A percentile compares a stretch with the other conserved stretches of the same genome.
These are phyloP conservation scores for Coelastrella sp. DNA, from an alignment of 139 green algal species.

Conservation along the genomic window DNA sequence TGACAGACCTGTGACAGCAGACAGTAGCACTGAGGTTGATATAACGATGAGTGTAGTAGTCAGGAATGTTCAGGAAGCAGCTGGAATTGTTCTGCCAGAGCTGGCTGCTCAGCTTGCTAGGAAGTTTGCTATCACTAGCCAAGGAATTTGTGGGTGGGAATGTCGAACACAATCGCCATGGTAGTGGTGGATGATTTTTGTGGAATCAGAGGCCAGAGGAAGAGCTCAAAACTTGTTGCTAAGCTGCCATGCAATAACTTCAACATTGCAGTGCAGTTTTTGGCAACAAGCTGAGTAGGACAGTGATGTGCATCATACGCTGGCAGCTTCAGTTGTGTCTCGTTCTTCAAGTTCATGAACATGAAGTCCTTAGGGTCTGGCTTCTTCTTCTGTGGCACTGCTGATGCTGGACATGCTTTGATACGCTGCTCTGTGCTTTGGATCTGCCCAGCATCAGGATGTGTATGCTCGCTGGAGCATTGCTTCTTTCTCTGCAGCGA, in stretches of 20 bases:
- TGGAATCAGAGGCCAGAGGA: too few species aligned
- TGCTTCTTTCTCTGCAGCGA: neutral
- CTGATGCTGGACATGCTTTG: neutral
- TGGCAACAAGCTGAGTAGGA: neutral
- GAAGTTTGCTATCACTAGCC: too few species aligned
- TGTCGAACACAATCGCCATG: too few species aligned
- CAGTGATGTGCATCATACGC: conserved; percentile 48
- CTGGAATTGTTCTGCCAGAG: neutral
- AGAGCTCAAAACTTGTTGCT: too few species aligned
- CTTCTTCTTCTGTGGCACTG: conserved; percentile 33
- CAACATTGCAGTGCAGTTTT: neutral
- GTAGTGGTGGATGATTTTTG: too few species aligned
- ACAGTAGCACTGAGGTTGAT: neutral
- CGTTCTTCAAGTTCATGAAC: conserved; percentile 33
- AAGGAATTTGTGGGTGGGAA: too few species aligned
- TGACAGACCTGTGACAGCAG: conserved; percentile 58
- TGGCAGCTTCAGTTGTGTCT: conserved; percentile 54
- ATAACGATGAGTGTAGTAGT: neutral
- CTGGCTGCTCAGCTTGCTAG: neutral
- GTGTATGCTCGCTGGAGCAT: neutral
- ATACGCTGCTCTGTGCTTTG: neutral
- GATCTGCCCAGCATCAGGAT: neutral
- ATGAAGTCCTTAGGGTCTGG: conserved; percentile 62
- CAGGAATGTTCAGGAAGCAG: neutral
- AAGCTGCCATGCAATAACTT: neutral